These are phyloP conservation scores for Carex arenaria DNA, from an alignment of 202 grass and related monocot species.

Conservation along the genomic window DNA sequence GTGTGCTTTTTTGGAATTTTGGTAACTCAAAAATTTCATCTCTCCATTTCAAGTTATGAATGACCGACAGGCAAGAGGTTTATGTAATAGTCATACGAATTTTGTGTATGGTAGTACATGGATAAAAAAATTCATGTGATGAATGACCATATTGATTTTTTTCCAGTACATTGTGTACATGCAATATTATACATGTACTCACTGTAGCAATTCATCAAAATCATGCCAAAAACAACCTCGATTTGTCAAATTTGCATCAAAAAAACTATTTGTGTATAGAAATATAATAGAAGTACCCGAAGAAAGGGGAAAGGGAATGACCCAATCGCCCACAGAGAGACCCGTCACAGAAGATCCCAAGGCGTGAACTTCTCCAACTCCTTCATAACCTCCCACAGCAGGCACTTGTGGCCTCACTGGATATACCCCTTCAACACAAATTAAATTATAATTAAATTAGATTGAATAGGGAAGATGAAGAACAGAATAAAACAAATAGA, in stretches of 20 bases:
- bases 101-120: too few species aligned
- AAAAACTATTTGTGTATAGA: background rate
- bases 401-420: slow-evolving; percentile 63
- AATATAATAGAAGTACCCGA: slow-evolving; percentile 36
- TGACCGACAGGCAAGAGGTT: background rate
- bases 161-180: background rate
- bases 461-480: background rate
- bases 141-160: too few species aligned
- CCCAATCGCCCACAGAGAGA: slow-evolving; percentile 68
- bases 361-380: slow-evolving; percentile 64
- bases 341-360: slow-evolving; percentile 47
- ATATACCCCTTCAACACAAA: slow-evolving; percentile 45
- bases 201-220: background rate
- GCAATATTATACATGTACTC: background rate
- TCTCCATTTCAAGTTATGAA: background rate
- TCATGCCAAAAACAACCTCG: background rate
- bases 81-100: too few species aligned
- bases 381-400: slow-evolving; percentile 78
- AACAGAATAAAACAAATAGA: background rate
- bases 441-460: background rate
- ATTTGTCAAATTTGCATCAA: background rate
- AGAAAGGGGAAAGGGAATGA: slow-evolving; percentile 77
- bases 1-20: background rate
- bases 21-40: background rate
- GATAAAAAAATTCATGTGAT: too few species aligned